Conservation (phyloP, 495 filamentous ascomycete genomes). For the Hypoxylon intermedium region DNA sequence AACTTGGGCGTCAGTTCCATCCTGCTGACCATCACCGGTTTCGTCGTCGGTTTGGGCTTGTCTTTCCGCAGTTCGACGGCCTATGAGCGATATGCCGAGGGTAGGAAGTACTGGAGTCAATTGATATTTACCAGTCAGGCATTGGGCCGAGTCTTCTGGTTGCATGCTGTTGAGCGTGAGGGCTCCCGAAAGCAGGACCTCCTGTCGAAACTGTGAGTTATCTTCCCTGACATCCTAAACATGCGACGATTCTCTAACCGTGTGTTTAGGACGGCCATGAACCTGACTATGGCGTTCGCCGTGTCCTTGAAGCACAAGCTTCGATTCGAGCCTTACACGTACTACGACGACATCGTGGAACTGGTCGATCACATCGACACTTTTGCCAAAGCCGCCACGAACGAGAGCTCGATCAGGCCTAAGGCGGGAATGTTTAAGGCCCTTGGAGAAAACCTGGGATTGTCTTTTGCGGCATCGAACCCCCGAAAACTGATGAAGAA, state of each 20-base stretch:
- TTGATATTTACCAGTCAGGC: constrained; percentile 75
- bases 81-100: constrained; percentile 83
- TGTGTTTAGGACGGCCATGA: constrained; percentile 68
- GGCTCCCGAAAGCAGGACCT: constrained; percentile 70
- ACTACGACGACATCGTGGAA: constrained; percentile 69
- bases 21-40: constrained; percentile 84
- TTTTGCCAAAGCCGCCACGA: constrained; percentile 72
- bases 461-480: constrained; percentile 74
- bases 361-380: constrained; percentile 69
- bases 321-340: constrained; percentile 85
- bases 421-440: constrained; percentile 65
- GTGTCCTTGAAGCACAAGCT: constrained; percentile 82
- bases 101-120: constrained; percentile 77
- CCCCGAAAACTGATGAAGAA: constrained; percentile 75
- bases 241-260: constrained; percentile 12
- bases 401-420: constrained; percentile 53
- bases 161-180: constrained; percentile 71
- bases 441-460: constrained; percentile 71
- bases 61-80: constrained; percentile 86
- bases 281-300: constrained; percentile 80
- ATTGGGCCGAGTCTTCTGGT: constrained; percentile 79
- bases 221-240: background rate
- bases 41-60: constrained; percentile 83
- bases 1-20: constrained; percentile 70
- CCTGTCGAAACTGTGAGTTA: constrained; percentile 63